Percentiles rank a stretch among this genome's conserved stretches.
phyloP scores from a whole-genome alignment of 2,329 filamentous ascomycete genomes.

The Myriosclerotinia duriaeana region DNA sequence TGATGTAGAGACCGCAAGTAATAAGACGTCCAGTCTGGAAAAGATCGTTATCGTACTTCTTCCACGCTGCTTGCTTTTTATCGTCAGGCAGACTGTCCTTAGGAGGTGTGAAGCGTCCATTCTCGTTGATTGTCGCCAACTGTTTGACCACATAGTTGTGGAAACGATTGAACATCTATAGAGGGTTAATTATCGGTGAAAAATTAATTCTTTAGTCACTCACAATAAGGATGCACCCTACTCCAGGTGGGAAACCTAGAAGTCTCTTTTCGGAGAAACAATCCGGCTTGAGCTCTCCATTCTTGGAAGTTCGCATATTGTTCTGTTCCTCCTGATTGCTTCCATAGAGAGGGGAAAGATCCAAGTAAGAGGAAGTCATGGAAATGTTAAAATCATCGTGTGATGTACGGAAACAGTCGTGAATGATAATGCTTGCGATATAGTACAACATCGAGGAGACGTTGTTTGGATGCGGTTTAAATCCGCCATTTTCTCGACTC shows the following conservation, averaged over 20 bases:
- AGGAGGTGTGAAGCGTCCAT: slow-evolving; percentile 70
- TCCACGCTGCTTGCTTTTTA: slow-evolving; percentile 53
- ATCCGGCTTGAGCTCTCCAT: slow-evolving; percentile 71
- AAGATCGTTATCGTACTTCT: slow-evolving; percentile 70
- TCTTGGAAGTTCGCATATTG: slow-evolving; percentile 58
- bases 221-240: slow-evolving; percentile 63
- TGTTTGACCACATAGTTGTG: slow-evolving; percentile 83
- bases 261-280: slow-evolving; percentile 67
- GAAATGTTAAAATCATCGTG: slow-evolving; percentile 27
- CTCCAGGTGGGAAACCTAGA: slow-evolving; percentile 67
- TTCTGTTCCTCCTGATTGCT: slow-evolving; percentile 50
- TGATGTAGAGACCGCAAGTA: slow-evolving; percentile 72
- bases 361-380: slow-evolving; percentile 46
- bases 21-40: slow-evolving; percentile 77
- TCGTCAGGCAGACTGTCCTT: slow-evolving; percentile 50
- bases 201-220: neutral
- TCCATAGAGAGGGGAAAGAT: slow-evolving; percentile 49
- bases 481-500: slow-evolving; percentile 41
- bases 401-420: slow-evolving; percentile 47
- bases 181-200: slow-evolving; percentile 41
- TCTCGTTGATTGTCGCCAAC: slow-evolving; percentile 78
- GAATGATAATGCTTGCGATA: slow-evolving; percentile 53
- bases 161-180: slow-evolving; percentile 68
- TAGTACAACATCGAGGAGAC: slow-evolving; percentile 51
- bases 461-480: slow-evolving; percentile 45